phyloP scores from a whole-genome alignment of 441 rosid species.

The Corymbia citriodora region DNA sequence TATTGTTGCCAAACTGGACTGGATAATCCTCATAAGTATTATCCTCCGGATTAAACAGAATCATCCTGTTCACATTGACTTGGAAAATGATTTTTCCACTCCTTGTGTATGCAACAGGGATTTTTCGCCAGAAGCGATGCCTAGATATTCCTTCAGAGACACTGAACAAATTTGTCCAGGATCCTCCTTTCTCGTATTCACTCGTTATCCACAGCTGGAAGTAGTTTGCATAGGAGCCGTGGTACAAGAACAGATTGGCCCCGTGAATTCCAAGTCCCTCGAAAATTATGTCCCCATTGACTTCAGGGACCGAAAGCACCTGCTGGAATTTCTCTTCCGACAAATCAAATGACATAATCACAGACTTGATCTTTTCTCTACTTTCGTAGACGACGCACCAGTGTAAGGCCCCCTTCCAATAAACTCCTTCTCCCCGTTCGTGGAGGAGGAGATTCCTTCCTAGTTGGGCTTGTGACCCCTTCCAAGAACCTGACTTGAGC shows the following conservation, averaged over 20 bases:
- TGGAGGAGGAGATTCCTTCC: not conserved
- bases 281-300: not conserved
- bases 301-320: not conserved
- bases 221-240: not conserved
- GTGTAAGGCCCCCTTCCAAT: not conserved
- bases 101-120: not conserved
- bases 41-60: not conserved
- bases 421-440: not conserved
- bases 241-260: not conserved
- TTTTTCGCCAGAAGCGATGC: not conserved
- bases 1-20: accelerated
- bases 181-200: not conserved
- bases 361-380: no score
- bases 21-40: not conserved
- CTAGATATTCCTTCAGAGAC: not conserved
- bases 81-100: not conserved
- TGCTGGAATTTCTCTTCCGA: not conserved
- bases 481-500: not conserved
- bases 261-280: not conserved
- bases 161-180: not conserved
- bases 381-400: not conserved
- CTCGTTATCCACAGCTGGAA: not conserved
- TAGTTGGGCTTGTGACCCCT: not conserved
- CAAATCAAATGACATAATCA: not conserved
- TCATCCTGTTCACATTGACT: not conserved